Evolutionary conservation across 2,329 filamentous ascomycete species (phyloP), one percentile per base, ranked within the genome.

Genomic region (Mycogone perniciosa): DNA sequence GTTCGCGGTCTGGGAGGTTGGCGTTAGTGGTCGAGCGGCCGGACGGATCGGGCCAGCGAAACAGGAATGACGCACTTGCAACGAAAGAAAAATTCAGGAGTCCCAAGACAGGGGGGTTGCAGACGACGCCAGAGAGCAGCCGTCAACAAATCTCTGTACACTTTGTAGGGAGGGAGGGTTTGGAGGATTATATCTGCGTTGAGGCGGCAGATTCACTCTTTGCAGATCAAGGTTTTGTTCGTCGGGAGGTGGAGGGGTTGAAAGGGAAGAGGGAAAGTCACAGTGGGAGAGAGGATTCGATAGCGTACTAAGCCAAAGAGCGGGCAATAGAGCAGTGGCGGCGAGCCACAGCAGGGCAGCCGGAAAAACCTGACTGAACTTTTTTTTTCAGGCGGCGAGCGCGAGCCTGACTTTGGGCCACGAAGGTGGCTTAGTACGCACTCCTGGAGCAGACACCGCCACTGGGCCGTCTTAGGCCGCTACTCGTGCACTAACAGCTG

Each of bases 311-410:
- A 39, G 20, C 44, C 33, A 46, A 41, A 50, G 40, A 43, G 41
- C 51, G 41, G 51, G 34, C 31, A 13, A 26, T 10, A 33, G 30
- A 50, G 40, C 33, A 30, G 47, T 49, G 47, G 40, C 47, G 38
- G 46, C 44, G 40, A 51, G 57, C 26, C 47, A 34, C 41, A 50
- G 34, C 56, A 54, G 52, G 44, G 60, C 57, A 60, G 62, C 60
- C 62, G 57, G 60, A 64, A 64, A 64, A 64, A 60, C 64, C 62
- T 61, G 60, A 61, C 34, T 39, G 13, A 31, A 31, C 35, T 44
- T 20, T 20, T 20, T 20, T 20, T 20, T 20, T 27, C 31, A 31
- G n/a, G 10, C 40, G 52, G 9, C 34, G 9, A n/a, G 34, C 34
- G 34, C 48, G 43, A 20, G 34, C 42, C 31, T 46, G 20, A 20